Conservation (phyloP, 2,329 filamentous ascomycete species). For the Cadophora sp. region DNA sequence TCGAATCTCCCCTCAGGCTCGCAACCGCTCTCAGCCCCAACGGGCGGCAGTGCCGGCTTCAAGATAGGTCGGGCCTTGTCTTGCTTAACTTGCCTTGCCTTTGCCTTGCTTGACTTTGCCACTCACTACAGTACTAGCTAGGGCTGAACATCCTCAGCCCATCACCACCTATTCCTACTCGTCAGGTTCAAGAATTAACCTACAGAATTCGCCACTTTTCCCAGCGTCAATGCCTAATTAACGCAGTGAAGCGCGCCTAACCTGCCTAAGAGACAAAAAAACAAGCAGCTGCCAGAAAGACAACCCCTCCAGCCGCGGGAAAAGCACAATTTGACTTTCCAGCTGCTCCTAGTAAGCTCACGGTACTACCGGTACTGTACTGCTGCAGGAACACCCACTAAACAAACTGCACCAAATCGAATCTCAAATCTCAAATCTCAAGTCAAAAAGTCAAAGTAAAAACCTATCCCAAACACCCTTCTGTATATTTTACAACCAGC, state of each 20-base stretch:
- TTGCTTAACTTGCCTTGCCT: background rate
- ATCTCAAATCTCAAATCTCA: too few relatives aligned
- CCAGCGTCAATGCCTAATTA: too few relatives aligned
- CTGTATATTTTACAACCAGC: background rate
- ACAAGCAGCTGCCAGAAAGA: background rate
- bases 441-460: background rate
- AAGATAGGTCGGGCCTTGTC: constrained; percentile 19
- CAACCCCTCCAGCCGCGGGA: background rate
- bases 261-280: background rate
- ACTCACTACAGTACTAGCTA: too few relatives aligned
- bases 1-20: constrained; percentile 12
- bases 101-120: too few relatives aligned
- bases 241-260: too few relatives aligned
- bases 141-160: constrained; percentile 10
- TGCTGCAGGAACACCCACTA: background rate
- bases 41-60: constrained; percentile 25
- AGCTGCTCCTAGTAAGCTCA: too few relatives aligned
- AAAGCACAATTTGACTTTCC: background rate
- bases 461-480: background rate
- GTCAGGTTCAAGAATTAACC: background rate
- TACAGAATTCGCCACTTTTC: background rate
- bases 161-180: background rate
- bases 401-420: background rate
- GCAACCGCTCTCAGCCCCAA: constrained; percentile 26
- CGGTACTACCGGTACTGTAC: too few relatives aligned